Evolutionary conservation across 306 rosid species (phyloP).

Genomic region (Glycine soja): DNA sequence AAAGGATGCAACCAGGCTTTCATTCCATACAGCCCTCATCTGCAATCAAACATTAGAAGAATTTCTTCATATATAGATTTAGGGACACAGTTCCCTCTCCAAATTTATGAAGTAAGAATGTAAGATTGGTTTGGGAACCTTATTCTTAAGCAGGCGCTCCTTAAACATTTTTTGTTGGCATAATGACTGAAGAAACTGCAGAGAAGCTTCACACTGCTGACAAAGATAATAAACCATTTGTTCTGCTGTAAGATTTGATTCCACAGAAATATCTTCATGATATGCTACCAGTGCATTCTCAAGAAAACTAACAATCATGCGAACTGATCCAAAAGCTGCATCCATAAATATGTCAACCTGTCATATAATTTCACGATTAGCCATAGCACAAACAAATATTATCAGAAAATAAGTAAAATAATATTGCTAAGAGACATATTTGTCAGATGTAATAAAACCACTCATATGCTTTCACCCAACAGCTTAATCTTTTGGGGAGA

Average conservation of each 20-base stretch:
- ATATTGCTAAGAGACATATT: conserved; percentile 10
- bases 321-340: conserved; percentile 92
- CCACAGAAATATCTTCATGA: conserved; percentile 49
- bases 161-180: conserved; percentile 89
- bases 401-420: conserved; percentile 31
- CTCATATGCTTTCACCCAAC: conserved; percentile 29
- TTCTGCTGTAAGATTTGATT: conserved; percentile 62
- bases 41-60: conserved; percentile 10
- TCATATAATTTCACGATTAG: conserved; percentile 55
- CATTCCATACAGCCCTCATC: conserved; percentile 29
- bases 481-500: conserved; percentile 22
- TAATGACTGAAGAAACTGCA: conserved; percentile 85
- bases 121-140: conserved; percentile 62
- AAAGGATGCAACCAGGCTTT: conserved; percentile 33
- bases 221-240: conserved; percentile 70
- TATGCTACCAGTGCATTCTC: conserved; percentile 60
- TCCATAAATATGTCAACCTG: conserved; percentile 97
- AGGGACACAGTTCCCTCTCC: conserved; percentile 28
- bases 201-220: conserved; percentile 96
- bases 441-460: conserved; percentile 5
- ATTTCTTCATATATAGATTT: conserved; percentile 30
- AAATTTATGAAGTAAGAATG: conserved; percentile 43
- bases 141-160: conserved; percentile 85
- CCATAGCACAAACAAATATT: conserved; percentile 35
- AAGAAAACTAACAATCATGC: conserved; percentile 68